Conservation (phyloP, 345 rosid genomes). For the Pistacia vera region DNA sequence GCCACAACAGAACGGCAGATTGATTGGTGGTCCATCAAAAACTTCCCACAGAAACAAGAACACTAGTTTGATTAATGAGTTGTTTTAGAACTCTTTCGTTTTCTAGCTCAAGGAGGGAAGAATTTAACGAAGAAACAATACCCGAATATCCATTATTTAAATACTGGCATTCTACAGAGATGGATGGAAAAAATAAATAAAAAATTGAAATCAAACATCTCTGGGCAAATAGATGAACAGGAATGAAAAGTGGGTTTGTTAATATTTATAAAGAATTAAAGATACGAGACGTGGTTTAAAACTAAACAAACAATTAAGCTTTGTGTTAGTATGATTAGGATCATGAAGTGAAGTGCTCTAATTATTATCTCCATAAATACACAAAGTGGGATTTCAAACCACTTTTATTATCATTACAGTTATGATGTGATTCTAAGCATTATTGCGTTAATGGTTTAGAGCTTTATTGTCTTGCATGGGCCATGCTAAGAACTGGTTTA, state of each 20-base stretch:
- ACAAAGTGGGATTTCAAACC: background rate
- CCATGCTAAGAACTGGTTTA: background rate
- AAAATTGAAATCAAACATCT: too few relatives aligned
- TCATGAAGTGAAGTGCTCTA: background rate
- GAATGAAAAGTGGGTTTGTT: slow-evolving; percentile 7
- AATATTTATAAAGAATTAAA: background rate
- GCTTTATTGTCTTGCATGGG: background rate
- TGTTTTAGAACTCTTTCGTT: too few relatives aligned
- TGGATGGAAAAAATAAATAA: too few relatives aligned
- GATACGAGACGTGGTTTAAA: too few relatives aligned
- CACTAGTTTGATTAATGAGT: too few relatives aligned
- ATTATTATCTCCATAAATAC: background rate
- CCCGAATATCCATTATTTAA: too few relatives aligned
- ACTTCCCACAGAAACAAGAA: background rate
- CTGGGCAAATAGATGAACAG: too few relatives aligned
- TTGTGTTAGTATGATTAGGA: background rate
- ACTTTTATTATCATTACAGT: slow-evolving; percentile 4
- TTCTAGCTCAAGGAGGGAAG: too few relatives aligned
- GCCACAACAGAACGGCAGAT: background rate
- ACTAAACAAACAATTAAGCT: too few relatives aligned
- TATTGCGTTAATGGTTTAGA: background rate
- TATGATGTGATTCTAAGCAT: background rate
- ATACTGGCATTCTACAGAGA: too few relatives aligned
- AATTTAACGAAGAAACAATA: too few relatives aligned
- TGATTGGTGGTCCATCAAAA: background rate